Conservation (phyloP, 345 rosid species). For the Cardiospermum halicacabum region DNA sequence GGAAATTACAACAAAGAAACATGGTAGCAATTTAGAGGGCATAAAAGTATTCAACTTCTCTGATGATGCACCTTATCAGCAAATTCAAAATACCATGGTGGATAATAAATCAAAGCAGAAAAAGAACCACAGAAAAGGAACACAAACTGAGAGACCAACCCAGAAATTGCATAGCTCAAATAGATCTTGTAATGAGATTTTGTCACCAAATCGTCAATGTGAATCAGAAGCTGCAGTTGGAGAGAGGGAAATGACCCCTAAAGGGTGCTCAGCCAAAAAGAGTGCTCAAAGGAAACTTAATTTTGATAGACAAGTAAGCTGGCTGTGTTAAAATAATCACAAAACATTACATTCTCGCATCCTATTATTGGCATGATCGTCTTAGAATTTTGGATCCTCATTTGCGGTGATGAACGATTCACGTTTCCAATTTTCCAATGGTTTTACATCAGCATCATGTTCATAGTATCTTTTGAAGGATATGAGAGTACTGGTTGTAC, state of each 20-base stretch:
- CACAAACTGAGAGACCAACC: neutral
- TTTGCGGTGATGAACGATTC: neutral
- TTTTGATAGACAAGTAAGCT: constrained; percentile 38
- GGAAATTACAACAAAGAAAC: neutral
- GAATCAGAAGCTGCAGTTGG: neutral
- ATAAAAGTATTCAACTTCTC: neutral
- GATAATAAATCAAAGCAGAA: neutral
- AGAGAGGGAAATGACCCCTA: constrained; percentile 4
- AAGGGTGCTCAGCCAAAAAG: constrained; percentile 13
- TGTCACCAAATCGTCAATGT: neutral
- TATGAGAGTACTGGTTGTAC: neutral
- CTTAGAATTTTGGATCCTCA: neutral
- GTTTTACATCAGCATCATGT: neutral
- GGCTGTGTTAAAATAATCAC: neutral
- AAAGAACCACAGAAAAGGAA: neutral
- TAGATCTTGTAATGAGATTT: neutral
- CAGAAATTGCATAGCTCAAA: neutral
- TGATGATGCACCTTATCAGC: constrained; percentile 1
- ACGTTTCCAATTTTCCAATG: neutral
- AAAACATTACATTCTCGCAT: neutral
- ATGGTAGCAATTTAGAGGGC: neutral
- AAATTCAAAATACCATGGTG: neutral
- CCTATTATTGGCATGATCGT: neutral
- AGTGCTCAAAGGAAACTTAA: constrained; percentile 26
- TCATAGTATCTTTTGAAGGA: neutral